Base-by-base conservation (phyloP, 2,329 filamentous ascomycete genomes). In the Ophiostoma pallidulum region DNA sequence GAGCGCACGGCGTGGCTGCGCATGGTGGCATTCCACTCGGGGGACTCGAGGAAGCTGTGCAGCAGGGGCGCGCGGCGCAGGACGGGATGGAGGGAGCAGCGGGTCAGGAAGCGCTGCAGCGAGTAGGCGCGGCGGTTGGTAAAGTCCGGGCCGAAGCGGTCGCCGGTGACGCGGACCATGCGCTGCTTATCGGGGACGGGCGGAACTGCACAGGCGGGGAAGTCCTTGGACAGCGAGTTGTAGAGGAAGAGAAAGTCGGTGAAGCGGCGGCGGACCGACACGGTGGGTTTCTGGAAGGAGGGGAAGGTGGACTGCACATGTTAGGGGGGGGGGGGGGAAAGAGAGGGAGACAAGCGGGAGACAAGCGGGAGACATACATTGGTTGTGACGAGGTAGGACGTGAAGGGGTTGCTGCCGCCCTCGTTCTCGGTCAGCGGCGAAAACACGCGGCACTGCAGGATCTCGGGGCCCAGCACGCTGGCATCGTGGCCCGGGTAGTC, bases 1-100 rank as follows among this genome's bases (percentile, higher is more conserved):
- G 53, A 77, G 40, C 91, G 77, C 44, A 78, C 74, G 10, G 83
- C 78, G 41, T 89, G 80, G 55, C 80, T 79, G 58, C 82, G 82
- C 90, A 98, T 96, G 40, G 88, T 91, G 29, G 89, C 85, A 64
- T 98, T 97, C 92, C 92, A 98, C 65, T 98, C 92, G 22, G 77
- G 78, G 50, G 84, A 90, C 66, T 98, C 92, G 53, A 98, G 79
- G 63, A 98, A 98, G 50, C 82, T 83, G 57, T 92, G 84, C 28
- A 98, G 73, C 32, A 97, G 80, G 22, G 82, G 75, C 0, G 87
- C 85, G 48, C 90, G 80, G 22, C 92, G 85, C 41, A 98, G 77
- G 16, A 91, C 83, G 0, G 92, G 92, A 60, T 98, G 92, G 38
- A 95, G 74, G 3, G 90, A 81, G 48, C 96, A 72, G 4, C 92